Base-by-base conservation (phyloP, 768 basidiomycete genomes). In the button mushroom (Agaricus bisporus) region DNA sequence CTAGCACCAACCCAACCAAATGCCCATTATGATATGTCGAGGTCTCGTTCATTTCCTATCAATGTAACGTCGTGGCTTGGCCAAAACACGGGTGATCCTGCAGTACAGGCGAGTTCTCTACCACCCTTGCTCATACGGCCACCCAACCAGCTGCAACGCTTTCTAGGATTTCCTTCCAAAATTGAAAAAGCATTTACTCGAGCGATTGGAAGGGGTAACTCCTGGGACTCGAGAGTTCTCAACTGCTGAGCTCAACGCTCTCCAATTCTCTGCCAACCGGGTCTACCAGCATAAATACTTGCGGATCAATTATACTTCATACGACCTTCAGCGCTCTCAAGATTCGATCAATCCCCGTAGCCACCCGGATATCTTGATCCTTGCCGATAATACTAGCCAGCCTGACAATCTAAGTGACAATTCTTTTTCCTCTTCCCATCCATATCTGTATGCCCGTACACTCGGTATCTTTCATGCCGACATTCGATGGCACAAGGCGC, bases 241-340 rank as follows among this genome's bases (percentile, higher is more conserved):
- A 0, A 47, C 49, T 0, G 57, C 58, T 5, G 64, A 65, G 25
- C 47, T 58, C 17, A 64, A 65, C 36, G 36, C 53, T 6, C 25
- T 66, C 8, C 32, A 22, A 3, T 52, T 67, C 41, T 42, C 37
- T 10, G 45, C 53, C 36, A 66, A 65, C 61, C 59, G 14, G 22
- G 62, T 72, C 32, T 75, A 62, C 48, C 38, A 25, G 44, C 48
- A 49, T 15, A 48, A 48, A n/a, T 32, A 29, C 15, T 15, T 48
- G n/a, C 26, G 28, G 1, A 12, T 48, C 28, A 18, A 32, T 15
- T 73, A 71, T 50, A 73, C 70, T 0, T 70, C 70, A 9, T 76
- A 74, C 57, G 68, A 74, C 55, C 41, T 70, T 14, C 64, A 63
- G 2, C 61, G 66, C 0, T 41, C 58, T 5, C 70, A 73, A 54